A percentile compares a stretch with the other conserved stretches of the same genome.
phyloP scores from a whole-genome alignment of 148 eudicot genomes.

The Hydrangea macrophylla region DNA sequence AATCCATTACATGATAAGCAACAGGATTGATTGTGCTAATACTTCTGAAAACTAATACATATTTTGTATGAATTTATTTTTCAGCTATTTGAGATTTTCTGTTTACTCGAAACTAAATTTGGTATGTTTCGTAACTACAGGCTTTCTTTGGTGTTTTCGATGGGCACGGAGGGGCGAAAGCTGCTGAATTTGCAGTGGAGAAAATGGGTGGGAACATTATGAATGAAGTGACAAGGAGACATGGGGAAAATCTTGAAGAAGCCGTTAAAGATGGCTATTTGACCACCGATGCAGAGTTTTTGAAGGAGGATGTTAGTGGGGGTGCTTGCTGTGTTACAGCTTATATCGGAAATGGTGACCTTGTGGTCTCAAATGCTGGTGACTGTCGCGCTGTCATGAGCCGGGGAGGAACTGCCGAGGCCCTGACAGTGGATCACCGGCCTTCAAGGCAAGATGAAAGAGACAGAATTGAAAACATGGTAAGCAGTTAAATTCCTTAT shows the following conservation, averaged over 20 bases:
- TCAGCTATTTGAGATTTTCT: too few relatives aligned
- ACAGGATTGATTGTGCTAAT: too few relatives aligned
- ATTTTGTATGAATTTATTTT: too few relatives aligned
- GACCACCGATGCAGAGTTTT: conserved; percentile 44
- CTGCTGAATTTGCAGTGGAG: conserved; percentile 61
- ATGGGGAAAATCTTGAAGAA: conserved; percentile 20
- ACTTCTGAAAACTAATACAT: too few relatives aligned
- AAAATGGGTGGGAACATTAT: conserved; percentile 45
- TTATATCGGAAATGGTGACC: conserved; percentile 32
- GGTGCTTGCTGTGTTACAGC: conserved; percentile 63
- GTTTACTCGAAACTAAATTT: too few relatives aligned
- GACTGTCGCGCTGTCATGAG: conserved; percentile 73
- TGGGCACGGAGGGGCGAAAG: conserved; percentile 76
- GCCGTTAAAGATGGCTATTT: conserved; percentile 49
- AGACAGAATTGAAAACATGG: conserved; percentile 42
- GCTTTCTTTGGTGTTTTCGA: conserved; percentile 67
- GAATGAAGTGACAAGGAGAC: conserved; percentile 26
- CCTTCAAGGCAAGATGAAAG: conserved; percentile 53
- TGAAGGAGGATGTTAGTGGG: conserved; percentile 37
- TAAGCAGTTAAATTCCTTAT: conserved; percentile 8
- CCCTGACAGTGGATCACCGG: conserved; percentile 54
- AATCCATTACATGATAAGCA: too few relatives aligned
- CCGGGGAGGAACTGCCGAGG: conserved; percentile 53
- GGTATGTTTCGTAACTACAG: conserved; percentile 20
- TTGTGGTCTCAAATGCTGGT: conserved; percentile 63